phyloP scores from a whole-genome alignment of 1,284 basidiomycete species.

The Pseudozyma sp. region DNA sequence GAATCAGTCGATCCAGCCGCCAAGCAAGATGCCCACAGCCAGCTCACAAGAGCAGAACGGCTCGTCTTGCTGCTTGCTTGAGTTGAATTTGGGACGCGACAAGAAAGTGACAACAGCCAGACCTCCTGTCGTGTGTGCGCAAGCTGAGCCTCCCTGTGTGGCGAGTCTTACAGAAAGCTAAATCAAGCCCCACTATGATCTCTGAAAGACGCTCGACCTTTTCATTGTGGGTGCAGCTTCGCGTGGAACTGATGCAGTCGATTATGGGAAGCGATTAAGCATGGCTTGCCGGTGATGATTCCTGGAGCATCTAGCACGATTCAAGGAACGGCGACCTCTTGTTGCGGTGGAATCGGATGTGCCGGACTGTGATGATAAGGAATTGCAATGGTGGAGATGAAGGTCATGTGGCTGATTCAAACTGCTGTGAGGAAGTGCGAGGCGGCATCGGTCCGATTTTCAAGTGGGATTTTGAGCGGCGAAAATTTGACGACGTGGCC shows the following conservation, averaged over 20 bases:
- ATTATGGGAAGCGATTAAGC: too few relatives aligned
- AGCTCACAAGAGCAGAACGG: not conserved
- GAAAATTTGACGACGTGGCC: conserved; percentile 1
- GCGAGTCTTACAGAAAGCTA: not conserved
- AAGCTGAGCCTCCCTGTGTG: too few relatives aligned
- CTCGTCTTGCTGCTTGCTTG: not conserved
- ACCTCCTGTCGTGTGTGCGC: too few relatives aligned
- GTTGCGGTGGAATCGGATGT: not conserved
- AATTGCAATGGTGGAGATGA: conserved; percentile 3
- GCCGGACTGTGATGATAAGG: not conserved
- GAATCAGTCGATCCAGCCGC: too few relatives aligned
- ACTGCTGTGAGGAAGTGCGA: not conserved
- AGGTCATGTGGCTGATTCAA: conserved; percentile 3
- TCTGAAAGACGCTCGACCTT: conserved; percentile 3
- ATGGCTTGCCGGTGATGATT: too few relatives aligned
- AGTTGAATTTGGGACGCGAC: too few relatives aligned
- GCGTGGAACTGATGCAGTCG: not conserved
- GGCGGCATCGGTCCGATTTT: conserved; percentile 1
- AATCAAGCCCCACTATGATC: conserved; percentile 7
- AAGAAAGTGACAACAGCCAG: too few relatives aligned
- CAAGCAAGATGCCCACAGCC: not conserved
- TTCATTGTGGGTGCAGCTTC: not conserved
- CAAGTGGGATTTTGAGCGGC: not conserved
- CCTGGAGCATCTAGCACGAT: too few relatives aligned
- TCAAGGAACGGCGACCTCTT: too few relatives aligned